A percentile compares a stretch with the other conserved stretches of the same genome.
These are phyloP conservation scores for Theobroma grandiflorum DNA, from an alignment of 441 rosid genomes.

Conservation along the genomic window DNA sequence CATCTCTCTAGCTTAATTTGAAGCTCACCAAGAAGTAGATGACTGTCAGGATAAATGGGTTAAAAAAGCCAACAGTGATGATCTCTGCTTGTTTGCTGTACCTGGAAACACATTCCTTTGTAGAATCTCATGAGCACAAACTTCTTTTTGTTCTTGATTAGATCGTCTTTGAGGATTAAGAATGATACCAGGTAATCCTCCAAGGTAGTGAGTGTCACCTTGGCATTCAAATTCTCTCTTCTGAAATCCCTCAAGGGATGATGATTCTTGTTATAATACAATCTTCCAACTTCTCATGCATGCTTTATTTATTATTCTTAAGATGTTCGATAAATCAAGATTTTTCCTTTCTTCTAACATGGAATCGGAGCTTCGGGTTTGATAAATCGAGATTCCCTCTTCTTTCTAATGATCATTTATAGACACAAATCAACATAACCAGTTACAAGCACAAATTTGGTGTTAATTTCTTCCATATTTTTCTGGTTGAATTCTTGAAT, in stretches of 20 bases:
- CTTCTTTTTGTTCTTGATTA: not conserved
- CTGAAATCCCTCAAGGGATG: not conserved
- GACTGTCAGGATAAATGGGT: not conserved
- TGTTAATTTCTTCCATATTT: no score
- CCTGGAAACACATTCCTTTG: not conserved
- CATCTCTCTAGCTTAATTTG: not conserved
- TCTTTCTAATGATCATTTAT: not conserved
- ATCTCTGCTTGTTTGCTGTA: not conserved
- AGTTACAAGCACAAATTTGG: not conserved
- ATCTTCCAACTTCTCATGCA: not conserved
- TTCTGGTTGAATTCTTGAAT: no score
- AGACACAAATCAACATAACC: not conserved
- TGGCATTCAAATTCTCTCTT: not conserved
- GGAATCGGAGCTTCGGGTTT: no score
- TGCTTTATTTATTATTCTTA: not conserved
- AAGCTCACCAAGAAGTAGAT: not conserved
- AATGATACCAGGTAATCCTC: not conserved
- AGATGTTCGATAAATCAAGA: no score
- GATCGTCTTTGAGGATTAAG: not conserved
- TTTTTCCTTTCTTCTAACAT: no score
- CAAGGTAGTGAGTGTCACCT: not conserved
- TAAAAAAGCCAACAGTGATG: not conserved
- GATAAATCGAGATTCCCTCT: no score
- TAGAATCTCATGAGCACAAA: not conserved
- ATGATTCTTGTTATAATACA: not conserved